phyloP scores from a whole-genome alignment of 2,329 filamentous ascomycete species.

The Paraphaeosphaeria minitans region DNA sequence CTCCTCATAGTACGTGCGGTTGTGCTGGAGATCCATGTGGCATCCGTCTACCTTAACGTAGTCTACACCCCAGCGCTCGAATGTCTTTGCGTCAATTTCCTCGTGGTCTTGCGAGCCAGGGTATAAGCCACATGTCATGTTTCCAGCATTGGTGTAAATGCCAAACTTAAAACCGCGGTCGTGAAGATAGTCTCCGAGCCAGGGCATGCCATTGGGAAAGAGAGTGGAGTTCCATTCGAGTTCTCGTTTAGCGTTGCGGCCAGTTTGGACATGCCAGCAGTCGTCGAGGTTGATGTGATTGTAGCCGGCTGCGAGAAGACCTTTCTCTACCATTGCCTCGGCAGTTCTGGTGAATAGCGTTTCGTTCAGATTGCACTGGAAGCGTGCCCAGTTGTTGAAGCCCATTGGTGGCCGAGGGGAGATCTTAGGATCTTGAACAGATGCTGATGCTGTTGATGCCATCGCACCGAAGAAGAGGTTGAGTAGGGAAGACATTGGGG shows the following conservation, averaged over 20 bases:
- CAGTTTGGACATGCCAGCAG: constrained; percentile 48
- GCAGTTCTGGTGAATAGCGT: constrained; percentile 56
- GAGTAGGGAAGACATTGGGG: constrained; percentile 16
- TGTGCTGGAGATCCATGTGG: constrained; percentile 27
- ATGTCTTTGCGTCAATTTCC: constrained; percentile 50
- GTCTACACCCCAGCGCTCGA: constrained; percentile 47
- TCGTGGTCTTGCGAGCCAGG: constrained; percentile 52
- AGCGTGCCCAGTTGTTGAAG: constrained; percentile 59
- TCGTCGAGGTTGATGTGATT: constrained; percentile 54
- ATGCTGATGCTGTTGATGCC: constrained; percentile 13
- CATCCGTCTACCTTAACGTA: constrained; percentile 38
- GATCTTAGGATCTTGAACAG: constrained; percentile 20
- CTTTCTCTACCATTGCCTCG: constrained; percentile 51
- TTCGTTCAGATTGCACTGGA: constrained; percentile 56
- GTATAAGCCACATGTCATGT: constrained; percentile 51
- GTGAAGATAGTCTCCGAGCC: constrained; percentile 49
- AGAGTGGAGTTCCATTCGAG: constrained; percentile 50
- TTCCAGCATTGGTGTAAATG: constrained; percentile 55
- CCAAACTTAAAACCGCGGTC: constrained; percentile 51
- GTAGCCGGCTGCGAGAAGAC: constrained; percentile 49
- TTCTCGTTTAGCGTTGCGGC: constrained; percentile 45
- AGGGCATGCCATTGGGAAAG: constrained; percentile 53
- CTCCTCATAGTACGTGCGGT: constrained; percentile 27
- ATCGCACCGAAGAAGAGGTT: constrained; percentile 15
- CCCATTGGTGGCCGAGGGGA: constrained; percentile 53